These are phyloP conservation scores for Scheffersomyces amazonensis DNA, from an alignment of 805 yeast genomes.

Conservation along the genomic window DNA sequence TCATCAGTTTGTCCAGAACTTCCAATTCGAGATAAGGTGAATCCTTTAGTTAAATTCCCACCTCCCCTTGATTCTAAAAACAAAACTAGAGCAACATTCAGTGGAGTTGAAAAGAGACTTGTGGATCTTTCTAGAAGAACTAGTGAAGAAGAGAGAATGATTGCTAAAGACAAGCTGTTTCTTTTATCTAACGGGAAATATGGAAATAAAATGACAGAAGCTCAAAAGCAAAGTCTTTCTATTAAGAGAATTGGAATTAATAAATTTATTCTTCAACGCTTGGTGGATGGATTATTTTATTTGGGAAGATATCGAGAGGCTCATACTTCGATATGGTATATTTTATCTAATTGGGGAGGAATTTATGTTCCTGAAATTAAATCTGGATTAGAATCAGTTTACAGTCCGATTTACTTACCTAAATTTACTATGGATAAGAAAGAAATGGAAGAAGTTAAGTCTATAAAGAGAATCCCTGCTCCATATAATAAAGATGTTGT, in stretches of 20 bases:
- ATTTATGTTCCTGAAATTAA: not conserved
- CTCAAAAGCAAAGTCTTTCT: conserved; percentile 2
- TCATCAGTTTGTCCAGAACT: conserved; percentile 5
- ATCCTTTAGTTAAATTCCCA: conserved; percentile 30
- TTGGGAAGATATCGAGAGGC: conserved; percentile 31
- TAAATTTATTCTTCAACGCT: conserved; percentile 26
- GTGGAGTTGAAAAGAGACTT: conserved; percentile 20
- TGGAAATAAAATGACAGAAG: conserved; percentile 12
- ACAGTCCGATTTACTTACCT: not conserved
- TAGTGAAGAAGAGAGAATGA: conserved; percentile 13
- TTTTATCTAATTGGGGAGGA: conserved; percentile 30
- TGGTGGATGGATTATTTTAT: conserved; percentile 26
- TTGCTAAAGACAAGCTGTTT: conserved; percentile 12
- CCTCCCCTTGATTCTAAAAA: conserved; percentile 22
- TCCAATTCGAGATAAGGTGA: conserved; percentile 15
- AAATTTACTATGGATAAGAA: not conserved
- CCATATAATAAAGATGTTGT: not conserved
- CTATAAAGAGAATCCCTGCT: not conserved
- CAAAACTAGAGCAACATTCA: conserved; percentile 21
- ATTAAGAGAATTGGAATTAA: conserved; percentile 19
- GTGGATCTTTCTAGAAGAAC: conserved; percentile 30
- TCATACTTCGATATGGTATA: conserved; percentile 28
- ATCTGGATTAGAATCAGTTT: not conserved
- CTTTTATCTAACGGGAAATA: conserved; percentile 16
- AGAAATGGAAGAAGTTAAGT: not conserved